Evolutionary conservation across 495 filamentous ascomycete species (phyloP).

Genomic region (Penicillium atrosanguineum): DNA sequence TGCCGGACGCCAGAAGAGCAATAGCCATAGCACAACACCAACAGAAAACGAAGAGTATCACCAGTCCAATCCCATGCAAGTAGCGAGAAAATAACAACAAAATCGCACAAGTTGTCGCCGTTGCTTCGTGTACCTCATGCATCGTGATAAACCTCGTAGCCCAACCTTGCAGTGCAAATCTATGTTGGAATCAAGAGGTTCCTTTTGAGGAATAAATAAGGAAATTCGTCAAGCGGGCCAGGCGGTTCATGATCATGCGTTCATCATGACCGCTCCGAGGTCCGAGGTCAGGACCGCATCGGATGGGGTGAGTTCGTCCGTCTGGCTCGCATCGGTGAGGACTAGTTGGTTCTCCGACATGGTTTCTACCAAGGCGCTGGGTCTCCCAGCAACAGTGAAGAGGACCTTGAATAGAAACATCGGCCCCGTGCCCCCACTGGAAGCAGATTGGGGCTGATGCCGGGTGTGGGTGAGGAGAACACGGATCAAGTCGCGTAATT

Average conservation of each 20-base stretch:
- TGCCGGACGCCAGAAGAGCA: not conserved
- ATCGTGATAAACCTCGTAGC: slow-evolving; percentile 16
- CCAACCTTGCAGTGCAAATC: slow-evolving; percentile 9
- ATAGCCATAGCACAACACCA: slow-evolving; percentile 1
- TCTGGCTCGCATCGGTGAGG: slow-evolving; percentile 28
- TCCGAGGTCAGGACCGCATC: slow-evolving; percentile 31
- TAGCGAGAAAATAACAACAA: slow-evolving; percentile 2
- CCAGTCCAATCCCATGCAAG: slow-evolving; percentile 4
- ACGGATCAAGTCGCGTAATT: slow-evolving; percentile 37
- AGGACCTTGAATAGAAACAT: slow-evolving; percentile 39
- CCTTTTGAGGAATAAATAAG: slow-evolving; percentile 11
- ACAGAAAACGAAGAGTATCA: slow-evolving; percentile 10
- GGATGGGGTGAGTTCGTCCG: slow-evolving; percentile 16
- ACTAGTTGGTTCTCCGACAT: slow-evolving; percentile 39
- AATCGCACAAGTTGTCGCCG: slow-evolving; percentile 17
- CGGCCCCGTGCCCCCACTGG: slow-evolving; percentile 25
- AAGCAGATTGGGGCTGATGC: slow-evolving; percentile 23
- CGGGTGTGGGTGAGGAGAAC: slow-evolving; percentile 39
- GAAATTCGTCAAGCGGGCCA: slow-evolving; percentile 20
- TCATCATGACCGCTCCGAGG: slow-evolving; percentile 40
- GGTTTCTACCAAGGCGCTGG: slow-evolving; percentile 36
- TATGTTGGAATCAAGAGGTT: slow-evolving; percentile 10
- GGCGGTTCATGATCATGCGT: slow-evolving; percentile 25
- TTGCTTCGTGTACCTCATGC: slow-evolving; percentile 20
- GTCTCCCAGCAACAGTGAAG: slow-evolving; percentile 40